Base-by-base conservation (phyloP, 1,284 basidiomycete genomes). In the Malassezia caprae region DNA sequence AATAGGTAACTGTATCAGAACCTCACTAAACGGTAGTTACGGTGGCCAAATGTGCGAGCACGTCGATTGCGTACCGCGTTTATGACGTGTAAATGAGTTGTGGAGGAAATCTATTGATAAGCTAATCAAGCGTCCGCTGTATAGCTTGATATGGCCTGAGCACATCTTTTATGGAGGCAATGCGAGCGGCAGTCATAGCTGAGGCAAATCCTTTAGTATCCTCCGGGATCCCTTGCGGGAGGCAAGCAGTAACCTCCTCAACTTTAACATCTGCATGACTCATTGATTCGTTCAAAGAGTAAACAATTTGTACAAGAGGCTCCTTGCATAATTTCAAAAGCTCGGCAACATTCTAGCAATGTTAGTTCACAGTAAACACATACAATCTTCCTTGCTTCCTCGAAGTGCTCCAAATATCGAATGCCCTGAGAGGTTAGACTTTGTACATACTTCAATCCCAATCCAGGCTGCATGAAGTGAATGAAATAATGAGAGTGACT, bases 391-490 rank as follows among this genome's bases (percentile, higher is more conserved):
- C 27, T 43, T 28, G 15, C 41, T n/a, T 43, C 41, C 12, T 19
- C 21, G 6, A 48, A 31, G 30, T 4, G 15, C 15, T 48, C 46
- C 32, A 48, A 23, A 30, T 43, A 13, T 6, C 39, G 53, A 31
- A 49, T 17, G 13, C 53, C 53, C 50, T 51, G 34, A 1, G 15
- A 15, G 12, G 24, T 24, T 30, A 34, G 27, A 34, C n/a, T n/a
- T 27, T n/a, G 26, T 12, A 46, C 51, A n/a, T 39, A 40, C 51
- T 27, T 48, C 45, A 21, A 55, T 43, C 8, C 53, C 53, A 21
- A 47, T 49, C 53, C 53, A 55, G 8, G 53, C 45, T 30, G 47
- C 42, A 44, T 55, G 53, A 24, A 55, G 28, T n/a, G 35, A 23
- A 23, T 32, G 40, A 23, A 55, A 49, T 3, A 23, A 6, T 8